Conservation (phyloP, 495 filamentous ascomycete species). For the Aspergillus hancockii region DNA sequence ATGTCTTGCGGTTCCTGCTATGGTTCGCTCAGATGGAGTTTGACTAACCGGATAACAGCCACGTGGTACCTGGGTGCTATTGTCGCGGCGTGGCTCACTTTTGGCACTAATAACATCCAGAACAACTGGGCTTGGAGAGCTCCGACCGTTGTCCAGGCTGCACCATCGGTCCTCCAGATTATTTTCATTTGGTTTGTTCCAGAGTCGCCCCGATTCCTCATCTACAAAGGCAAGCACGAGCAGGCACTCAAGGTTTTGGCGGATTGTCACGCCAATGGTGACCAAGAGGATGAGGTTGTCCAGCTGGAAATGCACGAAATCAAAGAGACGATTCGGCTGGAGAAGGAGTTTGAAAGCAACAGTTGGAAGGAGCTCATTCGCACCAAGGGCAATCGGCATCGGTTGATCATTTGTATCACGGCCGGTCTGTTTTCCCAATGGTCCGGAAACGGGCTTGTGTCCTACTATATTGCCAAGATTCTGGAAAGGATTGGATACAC, state of each 20-base stretch:
- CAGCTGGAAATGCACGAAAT: conserved; percentile 39
- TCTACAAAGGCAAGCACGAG: conserved; percentile 39
- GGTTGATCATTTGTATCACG: conserved; percentile 56
- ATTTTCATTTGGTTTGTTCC: conserved; percentile 48
- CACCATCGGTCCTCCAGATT: conserved; percentile 49
- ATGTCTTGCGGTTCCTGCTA: conserved; percentile 40
- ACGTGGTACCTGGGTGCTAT: conserved; percentile 43
- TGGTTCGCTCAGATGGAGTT: not conserved
- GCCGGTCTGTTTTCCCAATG: conserved; percentile 63
- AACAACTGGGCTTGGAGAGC: conserved; percentile 53
- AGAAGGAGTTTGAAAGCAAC: conserved; percentile 36
- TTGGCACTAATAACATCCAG: conserved; percentile 38
- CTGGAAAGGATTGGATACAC: conserved; percentile 58
- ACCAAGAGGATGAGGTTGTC: conserved; percentile 27
- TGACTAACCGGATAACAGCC: conserved; percentile 23
- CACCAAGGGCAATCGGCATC: conserved; percentile 69
- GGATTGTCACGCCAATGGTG: conserved; percentile 36
- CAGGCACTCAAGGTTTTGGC: conserved; percentile 40
- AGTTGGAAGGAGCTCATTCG: conserved; percentile 58
- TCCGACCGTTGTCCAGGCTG: conserved; percentile 48
- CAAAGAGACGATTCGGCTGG: conserved; percentile 32
- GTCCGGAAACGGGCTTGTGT: conserved; percentile 68
- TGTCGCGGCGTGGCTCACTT: conserved; percentile 35
- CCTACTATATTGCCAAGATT: conserved; percentile 59
- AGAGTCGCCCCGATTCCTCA: conserved; percentile 45